These are phyloP conservation scores for Colletotrichum siamense DNA, from an alignment of 2,329 filamentous ascomycete species.

Conservation along the genomic window DNA sequence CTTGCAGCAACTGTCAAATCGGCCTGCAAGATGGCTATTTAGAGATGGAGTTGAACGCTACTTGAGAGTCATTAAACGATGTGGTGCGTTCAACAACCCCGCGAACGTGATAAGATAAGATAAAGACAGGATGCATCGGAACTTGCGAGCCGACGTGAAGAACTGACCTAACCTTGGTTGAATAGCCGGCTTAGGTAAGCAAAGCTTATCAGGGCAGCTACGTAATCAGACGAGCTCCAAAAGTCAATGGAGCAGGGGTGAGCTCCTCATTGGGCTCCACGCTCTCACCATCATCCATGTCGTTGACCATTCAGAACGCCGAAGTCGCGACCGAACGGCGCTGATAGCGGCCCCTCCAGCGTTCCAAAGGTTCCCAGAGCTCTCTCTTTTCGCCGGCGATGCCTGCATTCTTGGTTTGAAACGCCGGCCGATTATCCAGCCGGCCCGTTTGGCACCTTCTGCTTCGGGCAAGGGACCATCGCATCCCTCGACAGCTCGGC, in stretches of 20 bases:
- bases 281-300: slow-evolving; percentile 21
- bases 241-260: background rate
- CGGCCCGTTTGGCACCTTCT: slow-evolving; percentile 17
- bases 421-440: slow-evolving; percentile 15
- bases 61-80: background rate
- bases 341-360: slow-evolving; percentile 4
- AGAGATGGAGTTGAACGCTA: background rate
- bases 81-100: background rate
- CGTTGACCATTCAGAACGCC: slow-evolving; percentile 12
- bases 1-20: background rate
- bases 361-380: background rate
- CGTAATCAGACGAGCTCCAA: slow-evolving; percentile 8
- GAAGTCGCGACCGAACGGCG: slow-evolving; percentile 16
- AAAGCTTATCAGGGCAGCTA: slow-evolving; percentile 14
- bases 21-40: background rate
- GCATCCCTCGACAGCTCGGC: background rate
- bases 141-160: background rate
- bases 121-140: background rate
- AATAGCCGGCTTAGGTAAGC: background rate
- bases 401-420: slow-evolving; percentile 7
- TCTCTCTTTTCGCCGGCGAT: background rate
- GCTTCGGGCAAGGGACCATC: slow-evolving; percentile 9
- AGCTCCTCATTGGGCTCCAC: slow-evolving; percentile 21
- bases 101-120: background rate
- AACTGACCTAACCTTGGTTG: background rate